A percentile compares a stretch with the other conserved stretches of the same genome.
Conservation (phyloP, 768 basidiomycete species). For the Aureoboletus auriporus region DNA sequence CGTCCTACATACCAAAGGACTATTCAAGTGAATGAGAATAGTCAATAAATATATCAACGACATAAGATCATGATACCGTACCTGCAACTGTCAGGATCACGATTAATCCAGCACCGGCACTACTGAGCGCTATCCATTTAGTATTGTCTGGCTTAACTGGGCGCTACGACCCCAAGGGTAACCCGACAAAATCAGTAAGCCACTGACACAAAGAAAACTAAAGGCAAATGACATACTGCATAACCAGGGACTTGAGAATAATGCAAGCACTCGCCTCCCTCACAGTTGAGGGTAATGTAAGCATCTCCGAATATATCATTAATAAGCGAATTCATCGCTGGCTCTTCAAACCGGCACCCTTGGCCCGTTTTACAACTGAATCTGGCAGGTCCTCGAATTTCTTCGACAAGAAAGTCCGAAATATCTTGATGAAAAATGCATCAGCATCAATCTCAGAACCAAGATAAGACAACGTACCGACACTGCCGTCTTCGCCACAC, state of each 20-base stretch:
- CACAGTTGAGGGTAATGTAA: constrained; percentile 82
- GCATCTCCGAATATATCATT: constrained; percentile 89
- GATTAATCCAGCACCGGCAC: constrained; percentile 70
- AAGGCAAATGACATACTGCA: constrained; percentile 37
- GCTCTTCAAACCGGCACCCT: constrained; percentile 90
- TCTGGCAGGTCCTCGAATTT: constrained; percentile 85
- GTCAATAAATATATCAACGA: not conserved
- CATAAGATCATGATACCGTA: constrained; percentile 23
- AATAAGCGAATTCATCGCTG: constrained; percentile 95
- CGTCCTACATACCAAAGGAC: constrained; percentile 93
- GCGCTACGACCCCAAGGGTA: constrained; percentile 34
- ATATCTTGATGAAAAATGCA: constrained; percentile 51
- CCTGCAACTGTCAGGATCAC: constrained; percentile 66
- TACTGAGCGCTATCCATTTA: constrained; percentile 78
- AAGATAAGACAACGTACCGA: constrained; percentile 54
- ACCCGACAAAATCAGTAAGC: not conserved
- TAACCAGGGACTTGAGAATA: constrained; percentile 96
- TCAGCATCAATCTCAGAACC: not conserved
- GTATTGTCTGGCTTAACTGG: constrained; percentile 85
- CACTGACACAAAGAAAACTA: not conserved
- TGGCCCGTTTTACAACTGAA: constrained; percentile 73
- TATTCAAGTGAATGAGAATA: constrained; percentile 20
- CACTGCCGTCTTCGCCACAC: constrained; percentile 92
- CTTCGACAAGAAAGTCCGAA: constrained; percentile 84
- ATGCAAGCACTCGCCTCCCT: constrained; percentile 91